phyloP scores from a whole-genome alignment of 73 alveolate species.

The Uronychia setigera region DNA sequence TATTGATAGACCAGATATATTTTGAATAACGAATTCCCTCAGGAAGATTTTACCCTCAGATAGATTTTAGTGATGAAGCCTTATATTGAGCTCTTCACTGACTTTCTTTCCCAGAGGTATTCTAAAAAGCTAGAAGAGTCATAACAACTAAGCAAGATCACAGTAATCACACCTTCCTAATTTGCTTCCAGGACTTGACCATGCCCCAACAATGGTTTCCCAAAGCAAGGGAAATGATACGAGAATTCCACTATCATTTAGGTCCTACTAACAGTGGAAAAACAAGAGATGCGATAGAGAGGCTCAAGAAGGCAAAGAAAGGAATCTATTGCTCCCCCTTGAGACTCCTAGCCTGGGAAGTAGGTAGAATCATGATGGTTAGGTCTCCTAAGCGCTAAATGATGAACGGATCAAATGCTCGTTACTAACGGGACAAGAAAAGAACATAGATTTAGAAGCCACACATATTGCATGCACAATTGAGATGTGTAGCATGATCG shows the following conservation, averaged over 20 bases:
- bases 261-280: conserved; percentile 88
- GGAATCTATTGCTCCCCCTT: conserved; percentile 85
- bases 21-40: neutral
- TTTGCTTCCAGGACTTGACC: conserved; percentile 24
- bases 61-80: conserved; percentile 37
- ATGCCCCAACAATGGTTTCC: conserved; percentile 80
- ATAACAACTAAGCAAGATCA: neutral
- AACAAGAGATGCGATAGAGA: conserved; percentile 68
- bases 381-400: too few relatives aligned
- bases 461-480: conserved; percentile 75
- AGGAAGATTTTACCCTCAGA: neutral
- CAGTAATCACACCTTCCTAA: conserved; percentile 5
- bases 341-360: conserved; percentile 79
- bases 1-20: neutral
- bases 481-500: conserved; percentile 58
- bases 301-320: conserved; percentile 57
- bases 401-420: conserved; percentile 62
- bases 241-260: conserved; percentile 66
- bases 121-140: conserved; percentile 21
- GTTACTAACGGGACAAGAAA: conserved; percentile 78
- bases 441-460: conserved; percentile 25
- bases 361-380: conserved; percentile 68
- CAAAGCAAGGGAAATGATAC: conserved; percentile 60
- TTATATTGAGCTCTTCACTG: conserved; percentile 39
- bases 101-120: conserved; percentile 21